These are phyloP conservation scores for Nakazawaea holstii DNA, from an alignment of 805 yeast species.

Conservation along the genomic window DNA sequence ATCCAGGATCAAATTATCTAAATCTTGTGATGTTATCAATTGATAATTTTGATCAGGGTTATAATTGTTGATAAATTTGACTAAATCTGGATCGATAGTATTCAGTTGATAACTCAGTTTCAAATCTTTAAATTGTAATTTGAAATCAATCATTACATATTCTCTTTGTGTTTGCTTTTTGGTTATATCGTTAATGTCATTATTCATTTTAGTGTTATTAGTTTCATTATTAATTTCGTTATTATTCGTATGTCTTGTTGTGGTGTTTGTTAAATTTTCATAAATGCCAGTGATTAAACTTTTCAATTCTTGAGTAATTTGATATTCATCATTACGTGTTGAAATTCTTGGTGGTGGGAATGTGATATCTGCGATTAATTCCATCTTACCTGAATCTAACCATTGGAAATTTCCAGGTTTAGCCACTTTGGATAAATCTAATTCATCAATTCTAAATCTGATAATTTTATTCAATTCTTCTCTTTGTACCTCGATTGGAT, in stretches of 20 bases:
- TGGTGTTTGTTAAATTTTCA: slow-evolving; percentile 15
- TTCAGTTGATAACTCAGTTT: slow-evolving; percentile 48
- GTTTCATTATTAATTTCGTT: background rate
- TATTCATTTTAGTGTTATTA: background rate
- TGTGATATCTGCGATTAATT: slow-evolving; percentile 66
- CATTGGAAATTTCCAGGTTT: slow-evolving; percentile 53
- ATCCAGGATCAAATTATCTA: slow-evolving; percentile 19
- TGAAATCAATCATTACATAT: slow-evolving; percentile 65
- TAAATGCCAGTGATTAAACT: slow-evolving; percentile 12
- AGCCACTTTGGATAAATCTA: slow-evolving; percentile 26
- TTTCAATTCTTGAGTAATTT: slow-evolving; percentile 15
- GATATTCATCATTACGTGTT: slow-evolving; percentile 7
- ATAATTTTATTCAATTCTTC: slow-evolving; percentile 46
- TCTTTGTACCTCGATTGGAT: slow-evolving; percentile 7
- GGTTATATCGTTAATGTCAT: slow-evolving; percentile 16
- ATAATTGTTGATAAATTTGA: slow-evolving; percentile 51
- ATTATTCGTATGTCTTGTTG: background rate
- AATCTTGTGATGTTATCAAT: slow-evolving; percentile 14
- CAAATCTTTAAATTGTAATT: slow-evolving; percentile 57
- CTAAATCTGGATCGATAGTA: slow-evolving; percentile 50
- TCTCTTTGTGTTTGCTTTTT: slow-evolving; percentile 28
- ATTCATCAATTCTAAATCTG: slow-evolving; percentile 34
- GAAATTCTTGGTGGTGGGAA: slow-evolving; percentile 59
- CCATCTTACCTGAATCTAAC: slow-evolving; percentile 68
- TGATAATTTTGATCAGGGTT: slow-evolving; percentile 23